phyloP scores from a whole-genome alignment of 2,329 filamentous ascomycete genomes.

The Cephalotrichum gorgonifer region DNA sequence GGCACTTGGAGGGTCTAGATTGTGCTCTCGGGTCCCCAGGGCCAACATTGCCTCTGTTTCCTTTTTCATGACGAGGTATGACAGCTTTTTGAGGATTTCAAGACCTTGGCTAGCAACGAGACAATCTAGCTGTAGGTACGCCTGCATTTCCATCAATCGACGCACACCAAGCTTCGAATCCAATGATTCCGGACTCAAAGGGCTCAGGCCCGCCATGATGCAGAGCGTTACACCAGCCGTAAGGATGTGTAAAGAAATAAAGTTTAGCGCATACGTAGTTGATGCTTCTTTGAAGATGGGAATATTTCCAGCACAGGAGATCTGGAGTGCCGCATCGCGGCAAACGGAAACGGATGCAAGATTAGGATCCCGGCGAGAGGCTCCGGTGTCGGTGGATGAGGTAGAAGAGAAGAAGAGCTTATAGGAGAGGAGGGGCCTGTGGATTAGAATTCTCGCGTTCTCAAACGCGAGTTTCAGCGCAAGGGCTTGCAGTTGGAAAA shows the following conservation, averaged over 20 bases:
- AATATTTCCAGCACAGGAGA: constrained; percentile 8
- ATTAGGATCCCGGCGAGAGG: background rate
- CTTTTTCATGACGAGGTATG: constrained; percentile 13
- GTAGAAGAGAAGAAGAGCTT: background rate
- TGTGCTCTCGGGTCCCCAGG: background rate
- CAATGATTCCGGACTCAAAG: constrained; percentile 11
- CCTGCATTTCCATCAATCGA: constrained; percentile 14
- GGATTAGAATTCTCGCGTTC: constrained; percentile 19
- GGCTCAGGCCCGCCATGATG: constrained; percentile 12
- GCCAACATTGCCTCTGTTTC: constrained; percentile 11
- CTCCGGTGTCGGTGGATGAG: background rate
- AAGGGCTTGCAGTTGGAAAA: constrained; percentile 20
- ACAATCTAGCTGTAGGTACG: constrained; percentile 10
- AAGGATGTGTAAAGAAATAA: constrained; percentile 15
- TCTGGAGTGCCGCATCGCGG: constrained; percentile 13
- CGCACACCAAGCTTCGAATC: constrained; percentile 12
- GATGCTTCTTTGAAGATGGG: constrained; percentile 9
- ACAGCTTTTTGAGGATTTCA: constrained; percentile 10
- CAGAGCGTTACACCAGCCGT: constrained; percentile 14
- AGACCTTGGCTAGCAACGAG: constrained; percentile 14
- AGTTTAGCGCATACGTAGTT: constrained; percentile 14
- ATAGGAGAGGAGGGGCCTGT: constrained; percentile 13
- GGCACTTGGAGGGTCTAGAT: background rate
- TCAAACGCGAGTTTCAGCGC: constrained; percentile 20
- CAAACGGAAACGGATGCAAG: constrained; percentile 9